Conservation (phyloP, 768 basidiomycete species). For the Termitomyces sp. region DNA sequence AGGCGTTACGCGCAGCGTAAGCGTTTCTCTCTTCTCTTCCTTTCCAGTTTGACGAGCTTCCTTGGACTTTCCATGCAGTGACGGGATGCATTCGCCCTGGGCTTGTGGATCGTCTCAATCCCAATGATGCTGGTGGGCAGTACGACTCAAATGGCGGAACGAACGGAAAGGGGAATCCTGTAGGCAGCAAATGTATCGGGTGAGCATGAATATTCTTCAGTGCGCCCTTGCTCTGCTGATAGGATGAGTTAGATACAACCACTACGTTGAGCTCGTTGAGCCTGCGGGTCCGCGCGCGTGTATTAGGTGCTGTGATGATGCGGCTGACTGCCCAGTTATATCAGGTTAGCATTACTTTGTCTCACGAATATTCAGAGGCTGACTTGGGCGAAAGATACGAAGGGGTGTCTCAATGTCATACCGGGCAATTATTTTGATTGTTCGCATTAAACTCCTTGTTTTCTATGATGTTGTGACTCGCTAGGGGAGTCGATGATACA, state of each 20-base stretch:
- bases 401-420: conserved; percentile 53
- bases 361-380: neutral
- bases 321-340: conserved; percentile 49
- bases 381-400: conserved; percentile 34
- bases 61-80: conserved; percentile 29
- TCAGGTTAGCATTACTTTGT: conserved; percentile 31
- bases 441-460: conserved; percentile 18
- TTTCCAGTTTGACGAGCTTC: neutral
- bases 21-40: conserved; percentile 14
- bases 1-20: conserved; percentile 45
- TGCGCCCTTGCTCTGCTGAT: neutral
- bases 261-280: conserved; percentile 60
- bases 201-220: neutral
- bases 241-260: conserved; percentile 41
- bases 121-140: conserved; percentile 51
- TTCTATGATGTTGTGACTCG: neutral
- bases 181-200: conserved; percentile 33
- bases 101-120: conserved; percentile 42
- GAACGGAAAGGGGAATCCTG: conserved; percentile 49
- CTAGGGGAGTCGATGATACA: neutral
- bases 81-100: conserved; percentile 54
- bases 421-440: conserved; percentile 58
- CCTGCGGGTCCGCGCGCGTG: conserved; percentile 51
- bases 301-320: conserved; percentile 57
- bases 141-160: conserved; percentile 59